Conservation (phyloP, 345 rosid species). For the Firmiana major region DNA sequence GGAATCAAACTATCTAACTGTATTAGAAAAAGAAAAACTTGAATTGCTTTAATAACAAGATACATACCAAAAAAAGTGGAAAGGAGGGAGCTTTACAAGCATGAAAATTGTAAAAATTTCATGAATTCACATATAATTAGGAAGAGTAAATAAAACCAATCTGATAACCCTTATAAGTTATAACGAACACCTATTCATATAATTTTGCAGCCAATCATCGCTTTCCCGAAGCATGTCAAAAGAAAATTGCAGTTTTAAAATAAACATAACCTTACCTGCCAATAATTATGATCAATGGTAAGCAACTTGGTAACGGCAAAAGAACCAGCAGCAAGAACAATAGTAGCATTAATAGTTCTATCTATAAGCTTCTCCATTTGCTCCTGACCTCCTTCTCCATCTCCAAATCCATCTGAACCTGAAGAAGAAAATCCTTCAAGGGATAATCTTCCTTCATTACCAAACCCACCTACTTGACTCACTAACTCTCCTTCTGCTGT, state of each 20-base stretch:
- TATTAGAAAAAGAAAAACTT: no score
- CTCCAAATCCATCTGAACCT: slow-evolving; percentile 30
- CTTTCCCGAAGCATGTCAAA: not conserved
- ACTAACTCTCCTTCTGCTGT: slow-evolving; percentile 32
- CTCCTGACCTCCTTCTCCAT: slow-evolving; percentile 32
- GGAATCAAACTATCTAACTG: no score
- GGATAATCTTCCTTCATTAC: slow-evolving; percentile 59
- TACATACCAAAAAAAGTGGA: not conserved
- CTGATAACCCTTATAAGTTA: not conserved
- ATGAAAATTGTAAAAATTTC: not conserved
- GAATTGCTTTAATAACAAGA: not conserved
- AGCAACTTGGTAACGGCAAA: slow-evolving; percentile 81
- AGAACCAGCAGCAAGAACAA: slow-evolving; percentile 82
- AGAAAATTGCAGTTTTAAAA: not conserved
- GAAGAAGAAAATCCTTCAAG: slow-evolving; percentile 74
- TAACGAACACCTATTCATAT: not conserved
- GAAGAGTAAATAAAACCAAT: not conserved
- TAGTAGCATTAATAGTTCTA: slow-evolving; percentile 66
- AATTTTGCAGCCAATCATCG: not conserved
- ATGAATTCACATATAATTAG: not conserved
- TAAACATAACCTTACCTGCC: slow-evolving; percentile 59
- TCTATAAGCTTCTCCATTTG: slow-evolving; percentile 55
- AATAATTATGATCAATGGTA: slow-evolving; percentile 81
- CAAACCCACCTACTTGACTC: slow-evolving; percentile 62
- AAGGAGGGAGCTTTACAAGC: not conserved